Base-by-base conservation (phyloP, 2,329 filamentous ascomycete species). In the Xylariaceae sp. region DNA sequence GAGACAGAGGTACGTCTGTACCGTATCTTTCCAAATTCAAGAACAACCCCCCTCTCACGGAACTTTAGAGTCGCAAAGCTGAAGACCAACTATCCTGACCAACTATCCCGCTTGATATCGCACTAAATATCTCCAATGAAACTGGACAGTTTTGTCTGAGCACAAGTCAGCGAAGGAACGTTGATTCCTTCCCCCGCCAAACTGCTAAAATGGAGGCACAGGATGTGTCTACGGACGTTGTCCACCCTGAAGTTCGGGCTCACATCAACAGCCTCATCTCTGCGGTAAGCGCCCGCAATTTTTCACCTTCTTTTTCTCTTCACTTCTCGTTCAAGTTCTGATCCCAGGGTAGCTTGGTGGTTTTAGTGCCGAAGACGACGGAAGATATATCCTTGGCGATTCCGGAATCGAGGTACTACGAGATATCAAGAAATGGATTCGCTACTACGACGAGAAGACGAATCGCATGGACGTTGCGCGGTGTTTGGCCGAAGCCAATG, bases 381-480 rank as follows among this genome's bases (percentile, higher is more conserved):
- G 85, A 40, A 75, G 75, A 56, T 98, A 98, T 62, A 75, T 87
- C 30, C 79, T 97, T 24, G 92, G 92, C 63, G 90, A 97, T 63
- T 90, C 96, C 59, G 90, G 89, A 9, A 71, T 94, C 44, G 86
- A 92, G 41, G 92, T 89, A 56, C 71, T 98, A 41, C 88, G 90
- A 47, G 92, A 98, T 65, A 74, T 98, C 38, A 90, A 92, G 59
- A 83, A 84, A 76, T 98, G 92, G 92, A 75, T 98, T 51, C 88
- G 88, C 52, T 79, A 95, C 47, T 92, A 92, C 70, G 89, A 96
- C 62, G 86, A 94, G 59, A 94, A 94, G 61, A 80, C 83, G 49
- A 94, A 95, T 59, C 83, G 90, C 50, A 84, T 94, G 72, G 92
- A 98, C 59, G 92, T 98, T 43, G 89, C 90, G 45, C 77, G 92